A percentile compares a stretch with the other conserved stretches of the same genome.
These are phyloP conservation scores for Euphorbia lathyris DNA, from an alignment of 345 rosid species.

Conservation along the genomic window DNA sequence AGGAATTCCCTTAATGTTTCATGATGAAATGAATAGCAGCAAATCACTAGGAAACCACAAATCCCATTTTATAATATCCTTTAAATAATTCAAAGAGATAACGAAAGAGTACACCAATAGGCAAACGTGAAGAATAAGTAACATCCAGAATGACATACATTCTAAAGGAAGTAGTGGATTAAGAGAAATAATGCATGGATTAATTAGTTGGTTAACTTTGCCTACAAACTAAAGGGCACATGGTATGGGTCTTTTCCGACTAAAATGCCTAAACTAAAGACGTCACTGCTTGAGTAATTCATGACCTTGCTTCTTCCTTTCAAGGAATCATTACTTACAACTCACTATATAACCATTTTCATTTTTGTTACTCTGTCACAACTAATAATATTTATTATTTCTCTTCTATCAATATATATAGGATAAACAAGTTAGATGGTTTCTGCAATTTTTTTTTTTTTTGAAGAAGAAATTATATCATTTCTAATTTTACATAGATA, in stretches of 20 bases:
- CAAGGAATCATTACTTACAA: constrained; percentile 30
- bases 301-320: constrained; percentile 22
- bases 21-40: neutral
- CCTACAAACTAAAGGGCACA: constrained; percentile 26
- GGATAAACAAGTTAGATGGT: no score
- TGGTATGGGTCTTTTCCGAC: constrained; percentile 21
- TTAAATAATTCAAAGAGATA: no score
- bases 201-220: constrained; percentile 10
- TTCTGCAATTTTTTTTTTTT: no score
- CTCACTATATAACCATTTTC: constrained; percentile 9
- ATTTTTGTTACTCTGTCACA: constrained; percentile 13
- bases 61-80: no score
- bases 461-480: no score
- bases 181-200: no score
- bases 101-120: no score
- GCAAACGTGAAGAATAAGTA: no score
- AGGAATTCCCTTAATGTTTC: neutral
- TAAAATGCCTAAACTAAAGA: constrained; percentile 6
- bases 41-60: no score
- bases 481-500: no score
- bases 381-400: no score
- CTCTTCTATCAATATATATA: no score
- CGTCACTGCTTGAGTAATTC: constrained; percentile 1
- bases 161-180: neutral
- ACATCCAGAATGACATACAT: neutral